Evolutionary conservation across 306 rosid genomes (phyloP).

Genomic region (Vachellia pachyceras): DNA sequence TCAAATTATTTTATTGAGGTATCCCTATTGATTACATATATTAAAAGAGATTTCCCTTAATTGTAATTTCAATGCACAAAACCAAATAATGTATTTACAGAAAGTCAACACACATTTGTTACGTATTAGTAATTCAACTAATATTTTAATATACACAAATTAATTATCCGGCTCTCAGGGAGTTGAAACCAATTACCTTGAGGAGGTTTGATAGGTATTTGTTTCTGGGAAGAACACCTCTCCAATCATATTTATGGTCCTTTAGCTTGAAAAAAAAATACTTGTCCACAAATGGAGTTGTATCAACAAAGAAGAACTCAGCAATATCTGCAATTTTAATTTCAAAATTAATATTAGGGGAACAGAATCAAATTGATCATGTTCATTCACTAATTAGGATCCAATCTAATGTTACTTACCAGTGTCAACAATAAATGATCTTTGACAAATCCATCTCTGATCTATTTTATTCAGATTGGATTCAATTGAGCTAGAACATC

Average conservation of each 20-base stretch:
- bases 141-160: background rate
- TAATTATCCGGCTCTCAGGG: background rate
- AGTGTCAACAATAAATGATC: conserved; percentile 51
- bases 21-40: too few relatives aligned
- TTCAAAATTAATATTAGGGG: background rate
- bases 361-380: background rate
- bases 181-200: conserved; percentile 35
- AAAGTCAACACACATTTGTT: too few relatives aligned
- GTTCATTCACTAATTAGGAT: background rate
- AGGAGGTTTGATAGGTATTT: conserved; percentile 48
- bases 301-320: conserved; percentile 55
- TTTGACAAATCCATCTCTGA: conserved; percentile 54
- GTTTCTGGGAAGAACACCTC: conserved; percentile 55
- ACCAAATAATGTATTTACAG: too few relatives aligned
- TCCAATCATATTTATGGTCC: conserved; percentile 60
- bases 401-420: conserved; percentile 34
- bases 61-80: too few relatives aligned
- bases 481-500: conserved; percentile 52
- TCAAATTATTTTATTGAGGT: too few relatives aligned
- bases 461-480: conserved; percentile 52
- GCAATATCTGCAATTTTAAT: conserved; percentile 40
- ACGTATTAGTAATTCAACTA: too few relatives aligned
- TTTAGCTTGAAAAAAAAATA: conserved; percentile 46
- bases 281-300: conserved; percentile 57
- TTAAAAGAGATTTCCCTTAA: too few relatives aligned